These are phyloP conservation scores for Teunomyces cretensis DNA, from an alignment of 805 yeast species.

Conservation along the genomic window DNA sequence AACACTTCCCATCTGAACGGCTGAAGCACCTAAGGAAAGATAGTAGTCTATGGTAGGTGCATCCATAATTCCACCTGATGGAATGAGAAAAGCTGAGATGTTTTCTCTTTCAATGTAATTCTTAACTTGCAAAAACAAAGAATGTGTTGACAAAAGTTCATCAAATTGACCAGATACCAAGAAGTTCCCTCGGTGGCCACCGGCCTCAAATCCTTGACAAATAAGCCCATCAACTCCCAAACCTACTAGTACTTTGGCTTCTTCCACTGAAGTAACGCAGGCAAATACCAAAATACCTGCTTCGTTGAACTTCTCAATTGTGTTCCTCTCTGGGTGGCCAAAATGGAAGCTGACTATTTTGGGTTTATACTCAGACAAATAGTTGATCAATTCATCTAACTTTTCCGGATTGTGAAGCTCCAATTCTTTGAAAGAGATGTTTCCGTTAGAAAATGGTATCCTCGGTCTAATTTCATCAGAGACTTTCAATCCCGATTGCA, in stretches of 20 bases:
- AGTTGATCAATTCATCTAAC: slow-evolving; percentile 17
- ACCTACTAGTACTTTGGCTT: slow-evolving; percentile 32
- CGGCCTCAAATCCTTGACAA: slow-evolving; percentile 63
- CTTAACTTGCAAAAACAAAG: slow-evolving; percentile 24
- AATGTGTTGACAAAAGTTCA: slow-evolving; percentile 34
- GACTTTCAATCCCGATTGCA: slow-evolving; percentile 1
- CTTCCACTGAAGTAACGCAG: slow-evolving; percentile 47
- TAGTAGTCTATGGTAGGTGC: slow-evolving; percentile 27
- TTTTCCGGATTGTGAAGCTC: slow-evolving; percentile 18
- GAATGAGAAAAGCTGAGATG: slow-evolving; percentile 30
- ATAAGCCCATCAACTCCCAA: slow-evolving; percentile 48
- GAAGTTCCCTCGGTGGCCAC: slow-evolving; percentile 62
- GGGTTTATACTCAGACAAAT: slow-evolving; percentile 29
- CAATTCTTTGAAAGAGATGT: slow-evolving; percentile 29
- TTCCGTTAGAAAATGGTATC: slow-evolving; percentile 18
- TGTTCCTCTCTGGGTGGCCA: slow-evolving; percentile 39
- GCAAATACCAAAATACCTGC: slow-evolving; percentile 44
- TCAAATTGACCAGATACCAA: slow-evolving; percentile 25
- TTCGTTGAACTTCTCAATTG: slow-evolving; percentile 33
- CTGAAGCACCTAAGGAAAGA: slow-evolving; percentile 46
- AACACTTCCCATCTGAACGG: slow-evolving; percentile 56
- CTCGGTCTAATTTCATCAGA: not conserved
- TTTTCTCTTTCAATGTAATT: not conserved
- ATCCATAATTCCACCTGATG: slow-evolving; percentile 55
- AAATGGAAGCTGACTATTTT: slow-evolving; percentile 53